These are phyloP conservation scores for Xylaria acuta DNA, from an alignment of 495 filamentous ascomycete genomes.

Conservation along the genomic window DNA sequence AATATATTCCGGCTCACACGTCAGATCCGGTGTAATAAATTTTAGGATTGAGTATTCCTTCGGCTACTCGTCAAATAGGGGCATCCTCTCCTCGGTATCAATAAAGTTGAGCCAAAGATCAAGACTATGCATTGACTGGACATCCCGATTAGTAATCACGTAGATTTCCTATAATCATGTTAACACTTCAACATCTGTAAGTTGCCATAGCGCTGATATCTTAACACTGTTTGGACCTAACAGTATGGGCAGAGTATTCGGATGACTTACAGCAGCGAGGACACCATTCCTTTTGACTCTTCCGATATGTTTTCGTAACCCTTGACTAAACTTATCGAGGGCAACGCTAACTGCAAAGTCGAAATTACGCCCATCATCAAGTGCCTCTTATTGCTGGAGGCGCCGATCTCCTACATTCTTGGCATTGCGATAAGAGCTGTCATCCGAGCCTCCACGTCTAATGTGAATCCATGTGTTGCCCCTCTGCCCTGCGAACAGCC, in stretches of 20 bases:
- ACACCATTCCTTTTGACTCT: constrained; percentile 50
- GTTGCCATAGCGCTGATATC: too few species aligned
- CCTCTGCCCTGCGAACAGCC: constrained; percentile 51
- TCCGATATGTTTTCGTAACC: constrained; percentile 50
- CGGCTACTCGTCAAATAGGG: constrained; percentile 50
- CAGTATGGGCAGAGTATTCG: background rate
- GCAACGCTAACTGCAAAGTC: constrained; percentile 54
- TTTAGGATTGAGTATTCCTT: constrained; percentile 49
- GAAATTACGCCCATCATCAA: constrained; percentile 48
- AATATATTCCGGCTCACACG: constrained; percentile 36
- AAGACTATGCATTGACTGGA: constrained; percentile 50
- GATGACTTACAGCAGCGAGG: constrained; percentile 44
- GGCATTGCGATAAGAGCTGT: constrained; percentile 44
- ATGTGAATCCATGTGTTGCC: constrained; percentile 55
- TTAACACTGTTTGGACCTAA: background rate
- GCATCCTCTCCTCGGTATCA: constrained; percentile 54
- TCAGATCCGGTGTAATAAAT: constrained; percentile 43
- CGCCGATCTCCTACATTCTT: constrained; percentile 42
- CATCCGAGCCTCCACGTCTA: constrained; percentile 42
- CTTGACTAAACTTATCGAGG: constrained; percentile 52
- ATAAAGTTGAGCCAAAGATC: constrained; percentile 57
- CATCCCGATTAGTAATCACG: constrained; percentile 59
- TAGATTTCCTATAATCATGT: constrained; percentile 51
- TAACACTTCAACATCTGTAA: background rate
- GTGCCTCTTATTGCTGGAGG: constrained; percentile 44